Conservation (phyloP, 116 monocot species). For the Phalaenopsis hybrid region DNA sequence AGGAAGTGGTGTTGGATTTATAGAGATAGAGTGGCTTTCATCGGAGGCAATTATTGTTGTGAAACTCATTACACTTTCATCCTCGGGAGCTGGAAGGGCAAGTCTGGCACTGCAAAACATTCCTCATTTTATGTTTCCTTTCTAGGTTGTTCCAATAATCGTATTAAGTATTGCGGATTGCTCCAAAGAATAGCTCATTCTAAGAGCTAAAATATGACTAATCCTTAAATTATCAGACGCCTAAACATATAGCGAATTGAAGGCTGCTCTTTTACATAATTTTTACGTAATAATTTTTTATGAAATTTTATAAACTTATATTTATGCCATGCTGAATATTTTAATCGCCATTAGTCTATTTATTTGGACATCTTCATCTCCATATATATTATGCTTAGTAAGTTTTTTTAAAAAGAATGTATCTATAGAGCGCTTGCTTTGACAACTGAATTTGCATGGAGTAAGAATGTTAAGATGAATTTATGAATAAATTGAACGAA, state of each 20-base stretch:
- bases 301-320: background rate
- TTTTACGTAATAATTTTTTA: background rate
- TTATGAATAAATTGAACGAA: background rate
- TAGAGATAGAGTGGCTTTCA: background rate
- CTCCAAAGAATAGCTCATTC: background rate
- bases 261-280: background rate
- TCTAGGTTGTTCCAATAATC: background rate
- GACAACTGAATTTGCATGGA: background rate
- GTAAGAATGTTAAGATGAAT: background rate
- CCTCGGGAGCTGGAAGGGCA: slow-evolving; percentile 69
- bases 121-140: background rate
- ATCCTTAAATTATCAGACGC: background rate
- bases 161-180: background rate
- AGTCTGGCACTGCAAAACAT: slow-evolving; percentile 64
- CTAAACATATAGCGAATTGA: background rate
- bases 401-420: background rate
- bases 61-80: slow-evolving; percentile 37
- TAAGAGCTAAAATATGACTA: background rate
- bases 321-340: background rate
- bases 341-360: background rate
- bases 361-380: background rate
- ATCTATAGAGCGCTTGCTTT: background rate
- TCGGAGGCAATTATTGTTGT: slow-evolving; percentile 12
- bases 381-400: background rate
- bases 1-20: slow-evolving; percentile 12